phyloP scores from a whole-genome alignment of 306 rosid species.

The Sphenostylis stenocarpa region DNA sequence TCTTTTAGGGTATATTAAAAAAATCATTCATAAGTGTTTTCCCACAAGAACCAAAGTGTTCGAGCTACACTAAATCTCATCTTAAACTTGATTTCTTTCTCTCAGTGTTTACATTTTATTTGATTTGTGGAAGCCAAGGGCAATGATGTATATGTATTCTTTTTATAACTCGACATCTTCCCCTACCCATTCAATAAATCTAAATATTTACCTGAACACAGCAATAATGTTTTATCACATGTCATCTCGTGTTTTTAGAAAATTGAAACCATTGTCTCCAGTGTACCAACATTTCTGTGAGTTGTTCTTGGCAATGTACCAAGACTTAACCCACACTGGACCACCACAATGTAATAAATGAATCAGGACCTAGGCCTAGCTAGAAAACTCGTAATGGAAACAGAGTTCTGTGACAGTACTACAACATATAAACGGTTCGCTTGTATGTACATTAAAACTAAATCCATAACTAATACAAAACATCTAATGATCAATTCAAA shows the following conservation, averaged over 20 bases:
- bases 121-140: background rate
- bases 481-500: constrained; percentile 2
- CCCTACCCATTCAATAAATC: background rate
- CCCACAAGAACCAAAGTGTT: background rate
- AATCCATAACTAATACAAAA: background rate
- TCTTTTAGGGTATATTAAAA: background rate
- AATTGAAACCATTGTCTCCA: background rate
- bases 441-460: background rate
- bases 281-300: background rate
- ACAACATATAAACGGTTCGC: constrained; percentile 8
- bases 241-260: background rate
- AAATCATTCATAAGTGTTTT: background rate
- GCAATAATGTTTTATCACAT: no score
- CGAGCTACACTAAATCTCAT: background rate
- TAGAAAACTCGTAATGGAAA: background rate
- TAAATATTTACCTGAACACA: background rate
- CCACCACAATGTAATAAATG: background rate
- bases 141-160: background rate
- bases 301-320: background rate
- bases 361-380: constrained; percentile 13
- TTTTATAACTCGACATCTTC: background rate
- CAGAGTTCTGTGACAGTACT: background rate
- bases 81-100: background rate
- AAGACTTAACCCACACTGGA: constrained; percentile 3
- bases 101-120: background rate